A percentile compares a stretch with the other conserved stretches of the same genome.
Conservation (phyloP, 371 early-diverging fungal species). For the Haplosporangium sp. region DNA sequence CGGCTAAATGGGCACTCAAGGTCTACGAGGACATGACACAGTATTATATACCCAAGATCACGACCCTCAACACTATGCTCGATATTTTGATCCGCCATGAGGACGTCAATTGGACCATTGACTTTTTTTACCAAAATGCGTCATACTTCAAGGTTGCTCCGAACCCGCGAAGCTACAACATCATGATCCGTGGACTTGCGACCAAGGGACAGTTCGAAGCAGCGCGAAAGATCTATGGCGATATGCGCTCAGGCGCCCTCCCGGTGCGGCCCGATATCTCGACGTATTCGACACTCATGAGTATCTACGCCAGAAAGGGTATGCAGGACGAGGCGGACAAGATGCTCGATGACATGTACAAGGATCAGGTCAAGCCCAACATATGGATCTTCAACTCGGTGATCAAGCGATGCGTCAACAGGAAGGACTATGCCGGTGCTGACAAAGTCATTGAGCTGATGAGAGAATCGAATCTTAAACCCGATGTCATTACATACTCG, state of each 20-base stretch:
- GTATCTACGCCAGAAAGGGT: conserved; percentile 28
- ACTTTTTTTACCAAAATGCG: conserved; percentile 20
- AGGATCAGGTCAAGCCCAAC: conserved; percentile 52
- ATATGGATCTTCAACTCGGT: conserved; percentile 59
- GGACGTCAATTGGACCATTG: conserved; percentile 19
- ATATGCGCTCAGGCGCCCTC: conserved; percentile 30
- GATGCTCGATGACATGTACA: conserved; percentile 58
- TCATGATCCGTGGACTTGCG: conserved; percentile 37
- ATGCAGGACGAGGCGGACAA: conserved; percentile 48
- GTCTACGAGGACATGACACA: conserved; percentile 39
- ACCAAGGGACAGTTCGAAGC: conserved; percentile 11
- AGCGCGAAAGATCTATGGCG: conserved; percentile 26
- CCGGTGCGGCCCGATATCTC: conserved; percentile 23
- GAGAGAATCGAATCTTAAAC: conserved; percentile 50
- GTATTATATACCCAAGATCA: conserved; percentile 10
- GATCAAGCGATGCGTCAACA: conserved; percentile 58
- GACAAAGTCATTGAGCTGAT: conserved; percentile 54
- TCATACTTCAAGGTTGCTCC: conserved; percentile 4
- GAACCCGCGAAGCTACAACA: conserved; percentile 31
- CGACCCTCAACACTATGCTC: conserved; percentile 30
- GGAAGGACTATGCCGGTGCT: conserved; percentile 50
- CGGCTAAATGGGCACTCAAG: conserved; percentile 27
- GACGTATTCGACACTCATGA: conserved; percentile 49
- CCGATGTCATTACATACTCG: conserved; percentile 44
- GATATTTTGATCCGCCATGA: conserved; percentile 31